Evolutionary conservation across 371 early-diverging fungal species (phyloP).

Genomic region (Mucor sp.): DNA sequence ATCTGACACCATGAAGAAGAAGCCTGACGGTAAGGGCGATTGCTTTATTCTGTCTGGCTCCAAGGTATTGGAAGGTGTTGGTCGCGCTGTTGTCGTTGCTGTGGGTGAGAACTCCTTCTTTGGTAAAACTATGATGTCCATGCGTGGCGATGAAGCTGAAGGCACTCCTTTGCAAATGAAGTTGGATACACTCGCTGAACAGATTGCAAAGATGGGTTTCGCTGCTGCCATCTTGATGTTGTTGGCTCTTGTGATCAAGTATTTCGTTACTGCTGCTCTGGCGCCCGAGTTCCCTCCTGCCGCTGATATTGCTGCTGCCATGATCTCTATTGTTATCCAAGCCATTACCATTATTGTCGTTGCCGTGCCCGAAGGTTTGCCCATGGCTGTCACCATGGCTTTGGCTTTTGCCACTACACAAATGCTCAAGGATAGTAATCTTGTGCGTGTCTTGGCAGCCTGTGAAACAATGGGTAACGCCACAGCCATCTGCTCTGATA

Average conservation of each 20-base stretch:
- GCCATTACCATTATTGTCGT: slow-evolving; percentile 93
- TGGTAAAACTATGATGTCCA: slow-evolving; percentile 85
- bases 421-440: slow-evolving; percentile 93
- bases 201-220: slow-evolving; percentile 92
- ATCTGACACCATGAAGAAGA: slow-evolving; percentile 76
- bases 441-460: slow-evolving; percentile 92
- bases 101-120: slow-evolving; percentile 85
- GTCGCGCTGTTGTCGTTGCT: slow-evolving; percentile 80
- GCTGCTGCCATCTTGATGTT: slow-evolving; percentile 80
- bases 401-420: slow-evolving; percentile 95
- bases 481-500: slow-evolving; percentile 96
- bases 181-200: slow-evolving; percentile 83
- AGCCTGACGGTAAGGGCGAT: slow-evolving; percentile 65
- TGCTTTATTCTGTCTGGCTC: slow-evolving; percentile 91
- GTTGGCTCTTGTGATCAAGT: slow-evolving; percentile 76
- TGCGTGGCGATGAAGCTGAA: slow-evolving; percentile 75
- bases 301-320: slow-evolving; percentile 63
- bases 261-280: slow-evolving; percentile 70
- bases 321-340: slow-evolving; percentile 77
- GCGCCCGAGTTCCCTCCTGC: slow-evolving; percentile 57
- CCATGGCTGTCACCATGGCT: slow-evolving; percentile 96
- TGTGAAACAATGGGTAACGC: slow-evolving; percentile 99
- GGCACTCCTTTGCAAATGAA: slow-evolving; percentile 93
- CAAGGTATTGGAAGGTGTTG: slow-evolving; percentile 89
- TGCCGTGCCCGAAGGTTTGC: slow-evolving; percentile 98